Percentiles rank a stretch among this genome's conserved stretches.
These are phyloP conservation scores for Monotropa hypopitys DNA, from an alignment of 179 eudicot genomes.

Conservation along the genomic window DNA sequence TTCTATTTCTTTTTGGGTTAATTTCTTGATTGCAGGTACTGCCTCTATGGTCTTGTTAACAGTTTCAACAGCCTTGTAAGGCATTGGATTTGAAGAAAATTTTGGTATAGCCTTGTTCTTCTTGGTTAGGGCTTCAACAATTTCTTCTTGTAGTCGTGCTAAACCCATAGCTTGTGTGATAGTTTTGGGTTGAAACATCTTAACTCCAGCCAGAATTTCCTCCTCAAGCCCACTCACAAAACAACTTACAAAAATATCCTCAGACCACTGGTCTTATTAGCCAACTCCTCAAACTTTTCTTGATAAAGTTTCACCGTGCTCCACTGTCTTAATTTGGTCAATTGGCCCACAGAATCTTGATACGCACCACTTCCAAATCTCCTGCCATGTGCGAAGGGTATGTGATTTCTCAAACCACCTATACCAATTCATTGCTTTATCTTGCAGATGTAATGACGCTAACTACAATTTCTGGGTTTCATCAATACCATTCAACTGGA, in stretches of 20 bases:
- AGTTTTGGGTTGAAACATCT: too few relatives aligned
- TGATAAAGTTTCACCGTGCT: neutral
- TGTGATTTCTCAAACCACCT: neutral
- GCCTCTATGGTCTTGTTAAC: too few relatives aligned
- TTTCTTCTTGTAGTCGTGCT: neutral
- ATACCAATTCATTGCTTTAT: neutral
- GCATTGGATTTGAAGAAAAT: too few relatives aligned
- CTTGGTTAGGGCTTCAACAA: neutral
- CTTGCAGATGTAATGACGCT: neutral
- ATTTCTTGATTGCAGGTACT: too few relatives aligned
- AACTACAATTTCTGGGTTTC: neutral
- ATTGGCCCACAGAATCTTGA: neutral
- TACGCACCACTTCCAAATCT: neutral
- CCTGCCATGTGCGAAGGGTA: neutral
- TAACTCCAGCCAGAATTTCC: too few relatives aligned
- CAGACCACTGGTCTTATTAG: neutral
- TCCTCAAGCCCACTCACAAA: neutral
- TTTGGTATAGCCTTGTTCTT: too few relatives aligned
- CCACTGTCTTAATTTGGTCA: neutral
- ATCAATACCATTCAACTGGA: too few relatives aligned
- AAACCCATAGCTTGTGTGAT: neutral
- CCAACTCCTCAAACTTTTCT: neutral
- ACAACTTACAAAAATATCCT: neutral
- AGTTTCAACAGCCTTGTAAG: too few relatives aligned
- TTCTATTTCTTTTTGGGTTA: too few relatives aligned